Conservation (phyloP, 1,284 basidiomycete species). For the Tylopilus orsonianus region DNA sequence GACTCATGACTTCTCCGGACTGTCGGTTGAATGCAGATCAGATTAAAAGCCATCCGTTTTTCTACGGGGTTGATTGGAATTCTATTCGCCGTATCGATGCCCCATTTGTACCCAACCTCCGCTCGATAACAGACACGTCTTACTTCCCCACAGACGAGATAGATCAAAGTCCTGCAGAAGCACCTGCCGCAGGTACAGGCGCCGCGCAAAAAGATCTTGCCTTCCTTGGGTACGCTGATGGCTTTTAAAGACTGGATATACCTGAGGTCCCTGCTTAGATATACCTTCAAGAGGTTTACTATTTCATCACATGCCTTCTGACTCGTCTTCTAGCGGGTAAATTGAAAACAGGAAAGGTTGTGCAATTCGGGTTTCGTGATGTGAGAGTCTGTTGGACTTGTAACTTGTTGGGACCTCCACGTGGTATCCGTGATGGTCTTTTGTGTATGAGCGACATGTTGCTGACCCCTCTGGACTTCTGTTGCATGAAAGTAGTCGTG, state of each 20-base stretch:
- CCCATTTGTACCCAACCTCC: slow-evolving; percentile 92
- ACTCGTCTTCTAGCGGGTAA: slow-evolving; percentile 9
- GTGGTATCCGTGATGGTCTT: not conserved
- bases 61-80: slow-evolving; percentile 96
- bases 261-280: slow-evolving; percentile 41
- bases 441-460: slow-evolving; percentile 6
- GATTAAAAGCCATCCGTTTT: slow-evolving; percentile 93
- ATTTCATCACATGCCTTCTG: slow-evolving; percentile 43
- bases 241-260: not conserved
- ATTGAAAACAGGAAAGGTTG: slow-evolving; percentile 1
- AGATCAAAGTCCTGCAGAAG: slow-evolving; percentile 79
- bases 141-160: slow-evolving; percentile 98
- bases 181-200: slow-evolving; percentile 51
- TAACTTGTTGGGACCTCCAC: slow-evolving; percentile 3
- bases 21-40: slow-evolving; percentile 81
- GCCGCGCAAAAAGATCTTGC: slow-evolving; percentile 83
- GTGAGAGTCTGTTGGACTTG: slow-evolving; percentile 1
- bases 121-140: slow-evolving; percentile 90
- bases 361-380: not conserved
- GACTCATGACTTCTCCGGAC: slow-evolving; percentile 86
- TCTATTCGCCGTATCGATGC: slow-evolving; percentile 89
- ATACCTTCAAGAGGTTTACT: slow-evolving; percentile 77
- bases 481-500: too few species aligned
- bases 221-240: slow-evolving; percentile 77
- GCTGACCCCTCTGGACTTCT: too few species aligned